These are phyloP conservation scores for Aspergillus sclerotiicarbonarius DNA, from an alignment of 495 filamentous ascomycete species.

Conservation along the genomic window DNA sequence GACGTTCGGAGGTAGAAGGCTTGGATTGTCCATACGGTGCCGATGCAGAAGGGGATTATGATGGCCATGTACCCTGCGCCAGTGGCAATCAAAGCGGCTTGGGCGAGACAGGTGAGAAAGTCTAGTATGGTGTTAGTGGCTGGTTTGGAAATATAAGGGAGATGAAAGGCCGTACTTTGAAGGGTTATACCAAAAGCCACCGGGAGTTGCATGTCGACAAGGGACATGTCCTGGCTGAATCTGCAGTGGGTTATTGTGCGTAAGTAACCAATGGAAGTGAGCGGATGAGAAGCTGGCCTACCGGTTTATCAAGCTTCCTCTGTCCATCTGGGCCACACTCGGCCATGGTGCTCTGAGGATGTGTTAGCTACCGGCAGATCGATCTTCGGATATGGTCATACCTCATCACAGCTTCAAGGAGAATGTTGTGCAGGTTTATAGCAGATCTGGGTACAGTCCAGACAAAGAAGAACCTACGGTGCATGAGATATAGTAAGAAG, in stretches of 20 bases:
- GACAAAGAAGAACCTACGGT: background rate
- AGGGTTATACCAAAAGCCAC: background rate
- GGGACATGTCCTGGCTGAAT: constrained; percentile 1
- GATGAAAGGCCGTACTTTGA: no score
- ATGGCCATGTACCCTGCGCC: no score
- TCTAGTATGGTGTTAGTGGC: no score
- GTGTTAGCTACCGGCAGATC: no score
- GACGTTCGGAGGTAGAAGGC: no score
- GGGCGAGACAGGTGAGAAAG: no score
- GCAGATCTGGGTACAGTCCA: background rate
- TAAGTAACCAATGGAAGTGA: background rate
- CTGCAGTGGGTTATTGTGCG: no score
- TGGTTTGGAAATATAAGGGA: no score
- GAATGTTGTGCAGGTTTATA: background rate
- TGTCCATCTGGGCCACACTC: background rate
- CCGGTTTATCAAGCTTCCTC: background rate
- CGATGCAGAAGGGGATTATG: no score
- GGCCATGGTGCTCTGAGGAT: background rate
- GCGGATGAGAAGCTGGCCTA: background rate
- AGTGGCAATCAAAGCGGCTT: no score
- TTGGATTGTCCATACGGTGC: no score
- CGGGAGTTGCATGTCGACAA: background rate
- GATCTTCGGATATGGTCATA: background rate
- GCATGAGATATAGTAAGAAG: background rate
- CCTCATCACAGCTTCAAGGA: background rate